Conservation (phyloP, 768 basidiomycete genomes). For the Sarcodon aspratus region DNA sequence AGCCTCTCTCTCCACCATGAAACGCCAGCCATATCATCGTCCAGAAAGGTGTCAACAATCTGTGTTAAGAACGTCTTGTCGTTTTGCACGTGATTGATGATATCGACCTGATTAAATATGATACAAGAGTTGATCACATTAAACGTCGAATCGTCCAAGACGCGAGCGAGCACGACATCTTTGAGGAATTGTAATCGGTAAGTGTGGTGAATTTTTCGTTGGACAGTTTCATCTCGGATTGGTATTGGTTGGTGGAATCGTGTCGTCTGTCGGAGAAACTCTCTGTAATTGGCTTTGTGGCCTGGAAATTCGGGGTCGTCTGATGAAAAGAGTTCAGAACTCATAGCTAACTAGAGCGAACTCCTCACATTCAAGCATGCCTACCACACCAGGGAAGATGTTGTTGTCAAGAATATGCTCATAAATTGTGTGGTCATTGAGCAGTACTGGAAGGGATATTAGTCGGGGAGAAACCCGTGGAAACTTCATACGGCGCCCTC, state of each 20-base stretch:
- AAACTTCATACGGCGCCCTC: conserved; percentile 18
- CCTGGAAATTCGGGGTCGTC: conserved; percentile 95
- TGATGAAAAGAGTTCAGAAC: conserved; percentile 21
- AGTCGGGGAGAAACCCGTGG: background rate
- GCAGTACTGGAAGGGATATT: conserved; percentile 50
- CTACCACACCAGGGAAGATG: conserved; percentile 84
- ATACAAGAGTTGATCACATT: conserved; percentile 95
- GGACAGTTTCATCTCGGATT: conserved; percentile 64
- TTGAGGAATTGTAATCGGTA: conserved; percentile 96
- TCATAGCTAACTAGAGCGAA: too few relatives aligned
- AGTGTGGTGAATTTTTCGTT: conserved; percentile 90
- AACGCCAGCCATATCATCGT: conserved; percentile 40
- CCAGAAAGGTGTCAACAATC: conserved; percentile 66
- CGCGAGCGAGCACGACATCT: conserved; percentile 93
- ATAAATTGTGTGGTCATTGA: conserved; percentile 91
- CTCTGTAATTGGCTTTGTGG: conserved; percentile 96
- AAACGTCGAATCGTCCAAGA: conserved; percentile 93
- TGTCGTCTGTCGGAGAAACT: conserved; percentile 76
- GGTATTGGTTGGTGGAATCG: conserved; percentile 84
- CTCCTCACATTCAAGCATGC: conserved; percentile 89
- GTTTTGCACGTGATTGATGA: conserved; percentile 80
- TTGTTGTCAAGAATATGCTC: conserved; percentile 93
- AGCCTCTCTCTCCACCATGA: conserved; percentile 7
- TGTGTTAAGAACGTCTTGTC: conserved; percentile 69
- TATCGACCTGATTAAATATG: conserved; percentile 98